Evolutionary conservation across 768 basidiomycete species (phyloP).

Genomic region (Rhodosporidiobolus sp.): DNA sequence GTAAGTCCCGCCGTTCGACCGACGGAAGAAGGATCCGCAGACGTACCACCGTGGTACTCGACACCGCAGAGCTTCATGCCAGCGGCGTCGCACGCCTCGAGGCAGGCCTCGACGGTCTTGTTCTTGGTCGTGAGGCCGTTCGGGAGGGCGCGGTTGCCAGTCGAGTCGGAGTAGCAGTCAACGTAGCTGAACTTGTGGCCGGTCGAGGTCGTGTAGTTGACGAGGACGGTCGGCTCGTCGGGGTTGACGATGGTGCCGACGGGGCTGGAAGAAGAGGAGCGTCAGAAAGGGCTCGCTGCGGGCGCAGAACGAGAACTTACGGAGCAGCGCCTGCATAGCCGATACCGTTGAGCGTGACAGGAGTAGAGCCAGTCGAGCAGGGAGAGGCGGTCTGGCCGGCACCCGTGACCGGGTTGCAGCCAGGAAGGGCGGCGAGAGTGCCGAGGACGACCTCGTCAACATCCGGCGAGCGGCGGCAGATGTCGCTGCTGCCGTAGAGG

Average conservation of each 20-base stretch:
- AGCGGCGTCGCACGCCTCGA: background rate
- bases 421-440: slow-evolving; percentile 33
- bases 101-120: slow-evolving; percentile 26
- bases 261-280: no score
- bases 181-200: slow-evolving; percentile 11
- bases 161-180: slow-evolving; percentile 26
- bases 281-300: no score
- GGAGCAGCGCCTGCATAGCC: slow-evolving; percentile 18
- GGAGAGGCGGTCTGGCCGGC: slow-evolving; percentile 18
- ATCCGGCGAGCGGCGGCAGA: slow-evolving; percentile 35
- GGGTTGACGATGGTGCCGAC: no score
- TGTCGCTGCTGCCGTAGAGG: slow-evolving; percentile 23
- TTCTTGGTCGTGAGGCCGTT: background rate
- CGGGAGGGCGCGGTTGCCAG: slow-evolving; percentile 19
- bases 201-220: background rate
- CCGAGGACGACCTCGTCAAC: slow-evolving; percentile 39
- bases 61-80: slow-evolving; percentile 12
- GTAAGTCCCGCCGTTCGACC: accelerated
- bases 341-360: background rate
- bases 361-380: background rate
- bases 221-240: no score
- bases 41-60: background rate
- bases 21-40: no score
- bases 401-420: slow-evolving; percentile 42
- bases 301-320: background rate